Base-by-base conservation (phyloP, 1,284 basidiomycete species). In the Cyathus pygmaeus region DNA sequence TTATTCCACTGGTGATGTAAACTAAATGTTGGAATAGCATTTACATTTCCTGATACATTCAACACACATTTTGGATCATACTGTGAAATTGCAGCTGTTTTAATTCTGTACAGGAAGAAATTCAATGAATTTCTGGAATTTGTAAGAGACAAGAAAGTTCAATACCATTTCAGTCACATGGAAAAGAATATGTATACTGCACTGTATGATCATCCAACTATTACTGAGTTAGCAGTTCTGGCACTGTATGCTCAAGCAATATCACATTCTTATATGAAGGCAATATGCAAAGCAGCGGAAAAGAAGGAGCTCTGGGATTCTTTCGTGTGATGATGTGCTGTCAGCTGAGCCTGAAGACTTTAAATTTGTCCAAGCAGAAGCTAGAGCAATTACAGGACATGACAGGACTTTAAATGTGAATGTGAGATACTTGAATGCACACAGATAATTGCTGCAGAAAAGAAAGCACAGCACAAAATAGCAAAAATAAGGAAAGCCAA, bases 211-310 rank as follows among this genome's bases (percentile, higher is more conserved):
- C 51, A 39, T n/a, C 55, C 69, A 6, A 81, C 78, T 33, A 63
- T 73, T 24, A 69, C 74, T 3, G 77, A 81, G 53, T 71, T 81
- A 31, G 70, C 65, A 24, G 72, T 73, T 15, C 63, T 80, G 15
- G 59, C 68, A 3, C 56, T 80, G 3, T 79, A 79, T 63, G 63
- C 64, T 23, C 68, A 77, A 53, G 42, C 67, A 15, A 64, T 78
- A 30, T 69, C 66, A 2, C 57, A 70, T 36, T 77, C 75, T 2
- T 81, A 79, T 59, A 71, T 77, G 59, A 39, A 59, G 9, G 9
- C 33, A 1, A 70, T 79, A 19, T 65, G 71, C 9, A 62, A 62
- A 19, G 26, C 60, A 23, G 55, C 57, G 10, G 57, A 53, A 4
- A 49, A 62, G 74, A 80, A 58, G 76, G 77, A 4, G 67, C 69